A percentile compares a stretch with the other conserved stretches of the same genome.
These are phyloP conservation scores for Amaranthus hypochondriacus DNA, from an alignment of 148 eudicot species.

Conservation along the genomic window DNA sequence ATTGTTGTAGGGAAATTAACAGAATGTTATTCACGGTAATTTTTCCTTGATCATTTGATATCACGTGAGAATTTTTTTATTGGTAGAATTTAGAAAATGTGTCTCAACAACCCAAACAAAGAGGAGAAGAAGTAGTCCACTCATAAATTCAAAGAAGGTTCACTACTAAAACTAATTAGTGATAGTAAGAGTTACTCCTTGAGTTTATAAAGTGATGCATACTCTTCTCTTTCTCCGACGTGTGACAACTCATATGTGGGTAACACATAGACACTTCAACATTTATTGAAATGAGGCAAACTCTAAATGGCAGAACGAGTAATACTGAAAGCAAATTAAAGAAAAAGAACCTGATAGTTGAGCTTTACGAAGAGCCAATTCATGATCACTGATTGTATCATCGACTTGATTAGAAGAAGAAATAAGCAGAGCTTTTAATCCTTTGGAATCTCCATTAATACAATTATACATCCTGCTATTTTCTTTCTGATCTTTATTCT, in stretches of 20 bases:
- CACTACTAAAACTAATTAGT: no score
- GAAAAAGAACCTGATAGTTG: slow-evolving; percentile 54
- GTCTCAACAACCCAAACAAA: no score
- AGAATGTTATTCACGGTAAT: no score
- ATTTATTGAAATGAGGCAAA: not conserved
- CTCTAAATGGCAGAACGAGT: not conserved
- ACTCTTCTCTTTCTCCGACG: not conserved
- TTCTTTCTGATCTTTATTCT: no score
- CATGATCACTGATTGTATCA: slow-evolving; percentile 60
- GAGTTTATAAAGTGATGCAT: not conserved
- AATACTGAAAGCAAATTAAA: not conserved
- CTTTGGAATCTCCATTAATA: slow-evolving; percentile 22
- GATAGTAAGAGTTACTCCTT: not conserved
- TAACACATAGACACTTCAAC: not conserved
- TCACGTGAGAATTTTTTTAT: no score
- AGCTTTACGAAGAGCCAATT: slow-evolving; percentile 77
- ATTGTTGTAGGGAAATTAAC: no score
- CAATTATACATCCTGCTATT: no score
- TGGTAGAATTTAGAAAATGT: no score
- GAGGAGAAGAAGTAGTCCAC: no score
- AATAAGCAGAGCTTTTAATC: slow-evolving; percentile 51
- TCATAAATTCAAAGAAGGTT: no score
- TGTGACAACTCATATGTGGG: no score
- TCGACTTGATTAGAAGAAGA: slow-evolving; percentile 25
- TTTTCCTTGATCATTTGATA: no score